Conservation (phyloP, 192 early-diverging fungal genomes). For the Podila epicladia region DNA sequence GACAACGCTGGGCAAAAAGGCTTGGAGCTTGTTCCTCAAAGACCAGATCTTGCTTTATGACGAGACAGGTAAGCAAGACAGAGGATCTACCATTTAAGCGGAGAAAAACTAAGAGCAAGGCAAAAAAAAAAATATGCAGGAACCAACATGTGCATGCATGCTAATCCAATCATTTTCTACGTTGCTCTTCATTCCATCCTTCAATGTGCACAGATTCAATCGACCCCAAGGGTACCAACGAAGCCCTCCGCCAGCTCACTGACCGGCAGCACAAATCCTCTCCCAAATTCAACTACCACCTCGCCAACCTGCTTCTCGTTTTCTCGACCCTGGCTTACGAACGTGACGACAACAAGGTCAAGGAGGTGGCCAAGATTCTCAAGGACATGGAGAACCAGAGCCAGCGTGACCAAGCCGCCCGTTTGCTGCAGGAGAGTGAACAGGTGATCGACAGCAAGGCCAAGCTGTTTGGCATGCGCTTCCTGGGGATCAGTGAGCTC, state of each 20-base stretch:
- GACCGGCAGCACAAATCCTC: slow-evolving; percentile 5
- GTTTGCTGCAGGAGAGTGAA: slow-evolving; percentile 47
- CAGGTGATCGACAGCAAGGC: slow-evolving; percentile 35
- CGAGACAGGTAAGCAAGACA: slow-evolving; percentile 14
- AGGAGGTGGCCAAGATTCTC: slow-evolving; percentile 37
- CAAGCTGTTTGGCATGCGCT: slow-evolving; percentile 31
- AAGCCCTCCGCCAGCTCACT: slow-evolving; percentile 20
- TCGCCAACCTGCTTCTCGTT: slow-evolving; percentile 53
- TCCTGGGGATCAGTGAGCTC: slow-evolving; percentile 57
- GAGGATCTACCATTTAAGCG: not conserved
- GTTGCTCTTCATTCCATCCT: not conserved
- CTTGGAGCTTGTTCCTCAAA: slow-evolving; percentile 17
- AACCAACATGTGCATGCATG: not conserved
- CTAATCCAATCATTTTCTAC: not conserved
- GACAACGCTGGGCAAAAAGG: slow-evolving; percentile 14
- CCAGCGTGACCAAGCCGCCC: slow-evolving; percentile 21
- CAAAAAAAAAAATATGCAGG: not conserved
- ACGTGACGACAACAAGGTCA: slow-evolving; percentile 54
- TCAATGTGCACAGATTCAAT: slow-evolving; percentile 10
- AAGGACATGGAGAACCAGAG: slow-evolving; percentile 9
- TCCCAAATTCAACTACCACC: slow-evolving; percentile 46
- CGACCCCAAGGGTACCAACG: slow-evolving; percentile 30
- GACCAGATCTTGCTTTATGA: slow-evolving; percentile 30
- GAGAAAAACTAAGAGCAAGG: not conserved
- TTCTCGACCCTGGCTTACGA: slow-evolving; percentile 60